Evolutionary conservation across 768 basidiomycete genomes (phyloP).

Genomic region (Hygrocybe punicea): DNA sequence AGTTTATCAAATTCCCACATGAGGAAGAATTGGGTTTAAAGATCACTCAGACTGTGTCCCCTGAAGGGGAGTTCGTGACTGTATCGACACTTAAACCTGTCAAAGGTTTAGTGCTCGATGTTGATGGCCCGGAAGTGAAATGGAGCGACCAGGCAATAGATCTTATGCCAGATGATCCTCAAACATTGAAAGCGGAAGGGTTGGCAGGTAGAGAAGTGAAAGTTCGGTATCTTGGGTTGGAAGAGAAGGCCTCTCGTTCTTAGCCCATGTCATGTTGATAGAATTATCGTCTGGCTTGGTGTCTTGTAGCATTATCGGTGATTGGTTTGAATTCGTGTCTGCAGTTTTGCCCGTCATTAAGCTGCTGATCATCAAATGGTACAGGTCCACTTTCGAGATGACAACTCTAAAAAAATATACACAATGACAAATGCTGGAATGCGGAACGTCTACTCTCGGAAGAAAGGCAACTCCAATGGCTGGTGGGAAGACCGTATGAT

Average conservation of each 20-base stretch:
- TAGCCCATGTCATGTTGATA: neutral
- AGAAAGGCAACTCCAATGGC: slow-evolving; percentile 20
- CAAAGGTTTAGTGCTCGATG: slow-evolving; percentile 84
- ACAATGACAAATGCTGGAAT: slow-evolving; percentile 1
- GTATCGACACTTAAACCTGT: slow-evolving; percentile 65
- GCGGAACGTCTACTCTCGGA: slow-evolving; percentile 7
- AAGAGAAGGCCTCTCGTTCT: slow-evolving; percentile 26
- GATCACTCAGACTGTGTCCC: slow-evolving; percentile 36
- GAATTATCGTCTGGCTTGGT: too few relatives aligned
- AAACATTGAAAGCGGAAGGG: slow-evolving; percentile 62
- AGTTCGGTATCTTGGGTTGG: slow-evolving; percentile 73
- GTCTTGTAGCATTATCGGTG: too few relatives aligned
- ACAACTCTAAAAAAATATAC: slow-evolving; percentile 38
- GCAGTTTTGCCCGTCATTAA: neutral
- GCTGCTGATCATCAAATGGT: slow-evolving; percentile 2
- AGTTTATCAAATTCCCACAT: slow-evolving; percentile 80
- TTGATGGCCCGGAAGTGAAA: slow-evolving; percentile 63
- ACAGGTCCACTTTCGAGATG: slow-evolving; percentile 3
- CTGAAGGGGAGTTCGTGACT: slow-evolving; percentile 57
- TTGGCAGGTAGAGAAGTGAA: slow-evolving; percentile 63
- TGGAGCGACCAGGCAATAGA: slow-evolving; percentile 94
- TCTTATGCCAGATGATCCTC: slow-evolving; percentile 81
- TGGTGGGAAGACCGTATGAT: slow-evolving; percentile 21
- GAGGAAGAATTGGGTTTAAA: slow-evolving; percentile 56
- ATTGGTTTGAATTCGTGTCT: neutral